Percentiles rank a stretch among this genome's conserved stretches.
Evolutionary conservation across 257 asterid genomes (phyloP).

Genomic region (Salvia rosmarinus): DNA sequence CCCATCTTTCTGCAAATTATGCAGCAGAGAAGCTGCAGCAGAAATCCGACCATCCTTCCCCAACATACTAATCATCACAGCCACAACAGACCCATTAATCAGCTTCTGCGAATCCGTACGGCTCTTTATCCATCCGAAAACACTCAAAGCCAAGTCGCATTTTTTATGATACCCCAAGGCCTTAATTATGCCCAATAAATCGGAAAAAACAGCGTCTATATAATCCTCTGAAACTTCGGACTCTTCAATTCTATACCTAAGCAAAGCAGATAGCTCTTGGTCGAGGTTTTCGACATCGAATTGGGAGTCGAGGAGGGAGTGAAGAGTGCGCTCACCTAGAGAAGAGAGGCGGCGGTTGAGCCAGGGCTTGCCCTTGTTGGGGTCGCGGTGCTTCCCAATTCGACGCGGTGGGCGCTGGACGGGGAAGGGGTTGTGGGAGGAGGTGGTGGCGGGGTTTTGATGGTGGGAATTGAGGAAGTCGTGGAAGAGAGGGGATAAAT

Average conservation of each 20-base stretch:
- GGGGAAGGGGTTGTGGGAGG: constrained; percentile 39
- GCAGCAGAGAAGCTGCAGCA: constrained; percentile 67
- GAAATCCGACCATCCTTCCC: constrained; percentile 74
- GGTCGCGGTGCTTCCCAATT: constrained; percentile 66
- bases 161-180: constrained; percentile 65
- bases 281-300: constrained; percentile 49
- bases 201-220: constrained; percentile 41
- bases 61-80: constrained; percentile 73
- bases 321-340: constrained; percentile 66
- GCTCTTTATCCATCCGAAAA: constrained; percentile 65
- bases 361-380: constrained; percentile 86
- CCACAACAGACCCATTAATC: constrained; percentile 65
- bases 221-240: constrained; percentile 35
- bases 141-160: constrained; percentile 65
- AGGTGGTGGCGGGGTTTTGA: constrained; percentile 39
- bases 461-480: constrained; percentile 55
- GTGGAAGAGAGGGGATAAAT: constrained; percentile 50
- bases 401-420: constrained; percentile 62
- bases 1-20: constrained; percentile 63
- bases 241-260: constrained; percentile 33
- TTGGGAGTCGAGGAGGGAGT: constrained; percentile 54
- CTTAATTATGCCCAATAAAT: constrained; percentile 70
- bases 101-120: constrained; percentile 42
- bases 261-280: constrained; percentile 45
- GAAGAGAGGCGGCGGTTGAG: constrained; percentile 65